A percentile compares a stretch with the other conserved stretches of the same genome.
Evolutionary conservation across 345 rosid species (phyloP).

Genomic region (Heritiera littoralis): DNA sequence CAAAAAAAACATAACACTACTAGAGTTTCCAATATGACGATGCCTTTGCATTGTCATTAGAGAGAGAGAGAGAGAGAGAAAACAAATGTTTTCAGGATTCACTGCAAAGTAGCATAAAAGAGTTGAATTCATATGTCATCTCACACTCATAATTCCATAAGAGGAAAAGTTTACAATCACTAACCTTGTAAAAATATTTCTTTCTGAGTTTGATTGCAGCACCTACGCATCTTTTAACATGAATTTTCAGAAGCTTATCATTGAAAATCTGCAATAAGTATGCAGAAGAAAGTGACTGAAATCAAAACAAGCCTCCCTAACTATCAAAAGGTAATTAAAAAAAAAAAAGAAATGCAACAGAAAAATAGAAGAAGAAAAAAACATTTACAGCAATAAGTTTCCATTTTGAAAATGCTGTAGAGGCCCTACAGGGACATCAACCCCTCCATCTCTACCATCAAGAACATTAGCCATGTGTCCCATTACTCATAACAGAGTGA

Average conservation of each 20-base stretch:
- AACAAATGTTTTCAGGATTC: not conserved
- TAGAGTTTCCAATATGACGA: conserved; percentile 11
- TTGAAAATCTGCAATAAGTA: conserved; percentile 66
- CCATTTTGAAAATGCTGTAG: not conserved
- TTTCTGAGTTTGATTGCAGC: conserved; percentile 82
- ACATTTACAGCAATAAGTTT: not conserved
- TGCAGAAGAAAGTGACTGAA: conserved; percentile 2
- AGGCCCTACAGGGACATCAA: not conserved
- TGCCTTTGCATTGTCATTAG: not conserved
- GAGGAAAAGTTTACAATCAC: conserved; percentile 10
- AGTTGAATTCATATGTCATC: not conserved
- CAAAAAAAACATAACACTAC: not conserved
- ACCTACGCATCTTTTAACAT: conserved; percentile 63
- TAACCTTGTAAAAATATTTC: conserved; percentile 81
- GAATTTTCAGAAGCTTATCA: conserved; percentile 75
- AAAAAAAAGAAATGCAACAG: not conserved
- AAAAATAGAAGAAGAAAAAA: not conserved
- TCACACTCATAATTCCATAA: not conserved
- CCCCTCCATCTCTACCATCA: not conserved
- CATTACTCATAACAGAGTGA: not conserved
- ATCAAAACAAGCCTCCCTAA: not conserved
- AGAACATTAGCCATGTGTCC: not conserved
- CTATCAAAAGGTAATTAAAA: not conserved
- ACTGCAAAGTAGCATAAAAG: not conserved
- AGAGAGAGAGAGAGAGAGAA: not conserved